phyloP scores from a whole-genome alignment of 768 basidiomycete genomes.

The Amanita fuliginea region DNA sequence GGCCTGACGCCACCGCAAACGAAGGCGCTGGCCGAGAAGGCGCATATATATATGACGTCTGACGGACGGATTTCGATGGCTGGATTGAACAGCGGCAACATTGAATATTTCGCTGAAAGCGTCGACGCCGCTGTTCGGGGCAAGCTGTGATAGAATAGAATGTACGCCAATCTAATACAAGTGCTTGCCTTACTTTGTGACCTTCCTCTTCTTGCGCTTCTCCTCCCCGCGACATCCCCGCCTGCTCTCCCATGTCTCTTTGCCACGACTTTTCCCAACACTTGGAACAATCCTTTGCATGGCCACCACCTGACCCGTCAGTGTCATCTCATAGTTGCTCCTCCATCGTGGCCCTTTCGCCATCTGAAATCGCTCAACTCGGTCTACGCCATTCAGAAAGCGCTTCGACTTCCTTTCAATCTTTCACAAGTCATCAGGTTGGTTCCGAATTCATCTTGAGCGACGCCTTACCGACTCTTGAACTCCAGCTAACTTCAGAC shows the following conservation, averaged over 20 bases:
- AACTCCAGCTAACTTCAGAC: not conserved
- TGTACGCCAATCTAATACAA: constrained; percentile 3
- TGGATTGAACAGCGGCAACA: constrained; percentile 73
- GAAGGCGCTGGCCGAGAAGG: constrained; percentile 73
- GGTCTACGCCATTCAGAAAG: not conserved
- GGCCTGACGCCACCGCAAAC: constrained; percentile 74
- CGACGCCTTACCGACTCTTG: not conserved
- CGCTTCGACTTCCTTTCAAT: not conserved
- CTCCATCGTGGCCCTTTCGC: constrained; percentile 4
- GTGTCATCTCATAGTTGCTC: constrained; percentile 3
- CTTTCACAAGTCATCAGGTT: not conserved
- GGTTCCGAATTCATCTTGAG: not conserved
- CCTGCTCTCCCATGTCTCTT: not conserved
- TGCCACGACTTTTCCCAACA: not conserved
- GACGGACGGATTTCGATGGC: constrained; percentile 95
- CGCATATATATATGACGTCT: constrained; percentile 89
- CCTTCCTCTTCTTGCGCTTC: not conserved
- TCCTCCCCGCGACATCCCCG: no score
- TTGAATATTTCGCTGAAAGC: constrained; percentile 84
- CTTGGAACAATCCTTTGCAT: constrained; percentile 1
- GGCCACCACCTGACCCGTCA: constrained; percentile 1
- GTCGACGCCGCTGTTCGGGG: constrained; percentile 78
- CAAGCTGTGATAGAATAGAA: constrained; percentile 35
- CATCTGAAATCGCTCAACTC: constrained; percentile 1
- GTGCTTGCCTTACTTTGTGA: not conserved